phyloP scores from a whole-genome alignment of 495 filamentous ascomycete genomes.

The Staphylotrichum longicolle region DNA sequence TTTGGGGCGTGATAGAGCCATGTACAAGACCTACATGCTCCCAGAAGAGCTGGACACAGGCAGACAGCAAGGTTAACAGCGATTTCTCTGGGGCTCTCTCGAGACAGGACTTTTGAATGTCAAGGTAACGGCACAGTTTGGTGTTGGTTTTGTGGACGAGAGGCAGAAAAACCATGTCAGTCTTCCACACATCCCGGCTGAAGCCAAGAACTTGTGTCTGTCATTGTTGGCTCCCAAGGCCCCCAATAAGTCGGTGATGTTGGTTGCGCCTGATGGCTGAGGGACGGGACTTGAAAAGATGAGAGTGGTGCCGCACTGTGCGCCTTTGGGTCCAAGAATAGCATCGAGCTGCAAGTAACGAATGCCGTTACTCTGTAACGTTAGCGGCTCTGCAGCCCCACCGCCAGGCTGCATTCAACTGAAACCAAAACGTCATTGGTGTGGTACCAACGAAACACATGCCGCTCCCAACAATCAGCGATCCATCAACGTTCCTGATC shows the following conservation, averaged over 20 bases:
- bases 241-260: too few species aligned
- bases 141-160: too few species aligned
- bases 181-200: too few species aligned
- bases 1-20: conserved; percentile 42
- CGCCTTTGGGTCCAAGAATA: not conserved
- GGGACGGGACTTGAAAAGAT: too few species aligned
- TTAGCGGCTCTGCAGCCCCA: not conserved
- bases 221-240: too few species aligned
- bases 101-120: too few species aligned
- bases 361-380: not conserved
- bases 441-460: not conserved
- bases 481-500: too few species aligned
- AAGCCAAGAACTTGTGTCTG: too few species aligned
- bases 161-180: too few species aligned
- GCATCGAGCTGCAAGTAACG: not conserved
- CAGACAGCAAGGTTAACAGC: not conserved
- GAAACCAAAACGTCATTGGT: conserved; percentile 22
- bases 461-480: not conserved
- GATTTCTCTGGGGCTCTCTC: too few species aligned
- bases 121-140: too few species aligned
- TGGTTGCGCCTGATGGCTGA: too few species aligned
- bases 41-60: conserved; percentile 26
- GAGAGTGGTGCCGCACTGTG: conserved; percentile 3
- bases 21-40: conserved; percentile 44
- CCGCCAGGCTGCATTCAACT: conserved; percentile 5